Conservation (phyloP, 2,329 filamentous ascomycete genomes). For the Microdochium bolleyi region DNA sequence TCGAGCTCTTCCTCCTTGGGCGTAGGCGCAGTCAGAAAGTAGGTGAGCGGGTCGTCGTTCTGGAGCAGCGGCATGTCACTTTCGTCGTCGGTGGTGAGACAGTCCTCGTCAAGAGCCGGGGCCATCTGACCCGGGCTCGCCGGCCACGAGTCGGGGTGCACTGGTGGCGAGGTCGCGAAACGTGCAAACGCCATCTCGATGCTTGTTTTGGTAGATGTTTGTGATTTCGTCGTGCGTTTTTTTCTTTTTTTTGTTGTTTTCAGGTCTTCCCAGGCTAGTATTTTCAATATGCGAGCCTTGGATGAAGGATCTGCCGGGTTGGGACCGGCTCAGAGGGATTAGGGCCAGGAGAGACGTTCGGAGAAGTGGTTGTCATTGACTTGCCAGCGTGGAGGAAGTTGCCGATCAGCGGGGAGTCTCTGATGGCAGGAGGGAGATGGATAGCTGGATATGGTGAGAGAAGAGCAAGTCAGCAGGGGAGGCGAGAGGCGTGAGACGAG, state of each 20-base stretch:
- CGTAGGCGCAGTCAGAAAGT: slow-evolving; percentile 44
- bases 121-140: slow-evolving; percentile 40
- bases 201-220: not conserved
- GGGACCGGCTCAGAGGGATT: not conserved
- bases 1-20: slow-evolving; percentile 31
- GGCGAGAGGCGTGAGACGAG: not conserved
- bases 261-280: not conserved
- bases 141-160: slow-evolving; percentile 31
- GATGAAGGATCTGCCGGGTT: not conserved
- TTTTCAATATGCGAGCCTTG: not conserved
- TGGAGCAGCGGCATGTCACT: slow-evolving; percentile 29
- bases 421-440: not conserved
- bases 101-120: slow-evolving; percentile 30
- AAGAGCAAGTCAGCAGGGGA: no score
- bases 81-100: slow-evolving; percentile 32
- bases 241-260: not conserved
- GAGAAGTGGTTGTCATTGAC: not conserved
- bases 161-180: not conserved
- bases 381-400: not conserved
- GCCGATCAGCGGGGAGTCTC: not conserved
- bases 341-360: not conserved
- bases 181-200: not conserved
- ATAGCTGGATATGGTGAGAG: not conserved
- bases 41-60: slow-evolving; percentile 45
- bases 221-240: not conserved